Conservation (phyloP, 257 asterid genomes). For the Ballota nigra region DNA sequence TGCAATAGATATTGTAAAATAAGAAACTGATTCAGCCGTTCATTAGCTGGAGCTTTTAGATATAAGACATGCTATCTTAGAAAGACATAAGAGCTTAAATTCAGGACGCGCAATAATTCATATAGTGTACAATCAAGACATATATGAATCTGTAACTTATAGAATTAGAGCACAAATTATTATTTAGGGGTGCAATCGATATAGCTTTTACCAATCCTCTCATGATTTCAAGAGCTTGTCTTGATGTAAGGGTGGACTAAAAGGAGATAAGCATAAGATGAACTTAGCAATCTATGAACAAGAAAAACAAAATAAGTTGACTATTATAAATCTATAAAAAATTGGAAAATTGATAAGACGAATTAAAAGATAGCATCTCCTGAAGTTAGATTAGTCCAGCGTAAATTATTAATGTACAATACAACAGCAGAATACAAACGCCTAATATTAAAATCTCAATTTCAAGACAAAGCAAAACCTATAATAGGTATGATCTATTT, state of each 20-base stretch:
- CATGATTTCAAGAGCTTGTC: neutral
- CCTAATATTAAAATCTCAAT: neutral
- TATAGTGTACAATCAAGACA: neutral
- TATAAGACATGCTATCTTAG: no score
- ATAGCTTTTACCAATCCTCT: neutral
- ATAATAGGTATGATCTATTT: slow-evolving; percentile 16
- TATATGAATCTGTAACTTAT: neutral
- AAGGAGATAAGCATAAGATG: no score
- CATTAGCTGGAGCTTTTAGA: no score
- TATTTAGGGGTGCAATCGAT: neutral
- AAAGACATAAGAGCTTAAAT: neutral
- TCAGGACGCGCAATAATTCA: neutral
- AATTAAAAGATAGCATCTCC: neutral
- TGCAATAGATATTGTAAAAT: neutral
- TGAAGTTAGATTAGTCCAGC: slow-evolving; percentile 17
- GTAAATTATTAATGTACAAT: slow-evolving; percentile 10
- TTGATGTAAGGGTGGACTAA: neutral
- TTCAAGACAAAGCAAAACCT: slow-evolving; percentile 12
- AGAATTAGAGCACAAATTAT: neutral
- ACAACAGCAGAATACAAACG: slow-evolving; percentile 9
- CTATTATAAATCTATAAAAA: neutral
- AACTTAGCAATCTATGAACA: no score
- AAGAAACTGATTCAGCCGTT: neutral
- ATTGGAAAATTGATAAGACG: neutral
- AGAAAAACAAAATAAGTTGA: neutral